phyloP scores from a whole-genome alignment of 1,284 basidiomycete genomes.

The Sanghuangporus weigelae region DNA sequence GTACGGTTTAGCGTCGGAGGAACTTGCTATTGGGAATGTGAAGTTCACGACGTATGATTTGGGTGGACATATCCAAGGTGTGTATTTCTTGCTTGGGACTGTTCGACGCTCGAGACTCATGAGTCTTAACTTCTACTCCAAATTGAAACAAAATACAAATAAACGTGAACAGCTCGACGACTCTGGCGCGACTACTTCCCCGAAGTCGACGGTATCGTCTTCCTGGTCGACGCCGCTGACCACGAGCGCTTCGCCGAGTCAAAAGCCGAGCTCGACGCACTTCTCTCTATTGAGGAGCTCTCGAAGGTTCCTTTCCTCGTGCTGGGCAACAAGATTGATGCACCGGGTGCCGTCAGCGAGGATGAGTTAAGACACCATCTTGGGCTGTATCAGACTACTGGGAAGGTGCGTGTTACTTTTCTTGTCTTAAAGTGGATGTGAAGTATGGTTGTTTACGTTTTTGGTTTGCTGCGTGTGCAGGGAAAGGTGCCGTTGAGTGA shows the following conservation, averaged over 20 bases:
- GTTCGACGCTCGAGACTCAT: background rate
- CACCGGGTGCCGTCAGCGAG: slow-evolving; percentile 95
- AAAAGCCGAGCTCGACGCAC: slow-evolving; percentile 94
- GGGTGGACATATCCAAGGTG: slow-evolving; percentile 95
- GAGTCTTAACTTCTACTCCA: background rate
- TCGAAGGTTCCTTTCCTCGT: slow-evolving; percentile 97
- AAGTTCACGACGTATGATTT: slow-evolving; percentile 99
- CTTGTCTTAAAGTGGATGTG: background rate
- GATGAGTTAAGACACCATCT: slow-evolving; percentile 95
- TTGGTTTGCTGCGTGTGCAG: slow-evolving; percentile 35
- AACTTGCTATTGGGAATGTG: slow-evolving; percentile 97
- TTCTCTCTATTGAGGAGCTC: slow-evolving; percentile 92
- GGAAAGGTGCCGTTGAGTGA: slow-evolving; percentile 96
- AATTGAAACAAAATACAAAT: background rate
- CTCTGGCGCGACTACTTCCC: slow-evolving; percentile 99
- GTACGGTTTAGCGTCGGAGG: slow-evolving; percentile 79
- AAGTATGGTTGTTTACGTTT: background rate
- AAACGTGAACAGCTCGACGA: slow-evolving; percentile 68
- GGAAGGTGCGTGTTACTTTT: slow-evolving; percentile 67
- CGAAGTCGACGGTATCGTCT: slow-evolving; percentile 98
- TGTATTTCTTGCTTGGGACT: slow-evolving; percentile 23
- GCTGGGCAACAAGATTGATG: slow-evolving; percentile 99
- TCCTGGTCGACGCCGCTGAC: slow-evolving; percentile 97
- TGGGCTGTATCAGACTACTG: slow-evolving; percentile 97
- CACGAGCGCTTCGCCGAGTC: slow-evolving; percentile 94